phyloP scores from a whole-genome alignment of 2,329 filamentous ascomycete genomes.

The Emergomyces orientalis region DNA sequence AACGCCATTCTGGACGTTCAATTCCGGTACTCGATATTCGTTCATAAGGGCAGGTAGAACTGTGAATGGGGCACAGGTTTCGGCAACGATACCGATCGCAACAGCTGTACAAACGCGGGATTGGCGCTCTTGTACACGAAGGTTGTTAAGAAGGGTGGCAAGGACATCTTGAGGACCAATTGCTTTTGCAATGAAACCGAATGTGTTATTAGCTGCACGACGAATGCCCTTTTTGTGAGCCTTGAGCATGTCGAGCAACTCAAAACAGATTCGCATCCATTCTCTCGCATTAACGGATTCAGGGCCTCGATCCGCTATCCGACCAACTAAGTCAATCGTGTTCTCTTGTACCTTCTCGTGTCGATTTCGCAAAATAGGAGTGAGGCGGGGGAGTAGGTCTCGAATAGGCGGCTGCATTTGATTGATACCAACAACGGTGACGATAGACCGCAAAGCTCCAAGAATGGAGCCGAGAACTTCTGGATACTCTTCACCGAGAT shows the following conservation, averaged over 20 bases:
- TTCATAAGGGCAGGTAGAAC: conserved; percentile 99
- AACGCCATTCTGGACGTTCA: conserved; percentile 98
- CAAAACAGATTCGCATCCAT: conserved; percentile 99
- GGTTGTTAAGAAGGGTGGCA: conserved; percentile 89
- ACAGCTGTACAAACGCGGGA: conserved; percentile 97
- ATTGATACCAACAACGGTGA: conserved; percentile 93
- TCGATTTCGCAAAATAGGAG: conserved; percentile 94
- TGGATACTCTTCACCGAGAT: conserved; percentile 95
- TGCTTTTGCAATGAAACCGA: conserved; percentile 98
- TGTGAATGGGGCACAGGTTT: conserved; percentile 96
- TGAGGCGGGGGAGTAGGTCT: conserved; percentile 86
- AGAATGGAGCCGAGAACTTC: conserved; percentile 95
- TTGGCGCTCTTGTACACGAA: conserved; percentile 94
- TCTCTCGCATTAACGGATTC: conserved; percentile 95
- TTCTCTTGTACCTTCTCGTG: conserved; percentile 99
- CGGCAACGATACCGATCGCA: conserved; percentile 94
- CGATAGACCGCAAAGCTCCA: conserved; percentile 87
- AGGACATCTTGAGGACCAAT: conserved; percentile 97
- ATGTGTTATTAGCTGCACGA: conserved; percentile 97
- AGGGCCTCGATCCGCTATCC: conserved; percentile 92
- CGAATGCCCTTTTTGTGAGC: conserved; percentile 99
- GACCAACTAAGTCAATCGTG: conserved; percentile 93
- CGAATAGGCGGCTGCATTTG: conserved; percentile 98
- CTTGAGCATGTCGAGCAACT: conserved; percentile 97
- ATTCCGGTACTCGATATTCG: conserved; percentile 94